A percentile compares a stretch with the other conserved stretches of the same genome.
These are phyloP conservation scores for Gautieria morchelliformis DNA, from an alignment of 768 basidiomycete species.

Conservation along the genomic window DNA sequence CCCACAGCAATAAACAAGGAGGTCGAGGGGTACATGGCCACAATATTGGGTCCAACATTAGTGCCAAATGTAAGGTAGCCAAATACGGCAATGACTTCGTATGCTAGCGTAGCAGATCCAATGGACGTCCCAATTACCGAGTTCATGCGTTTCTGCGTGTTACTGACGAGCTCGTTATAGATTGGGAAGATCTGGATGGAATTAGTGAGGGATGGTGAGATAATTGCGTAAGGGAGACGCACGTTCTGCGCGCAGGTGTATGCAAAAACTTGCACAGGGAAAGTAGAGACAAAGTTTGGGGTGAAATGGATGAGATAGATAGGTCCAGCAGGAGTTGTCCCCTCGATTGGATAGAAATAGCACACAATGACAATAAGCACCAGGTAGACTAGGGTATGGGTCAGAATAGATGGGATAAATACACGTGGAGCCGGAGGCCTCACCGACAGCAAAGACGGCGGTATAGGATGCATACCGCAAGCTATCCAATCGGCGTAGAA, in stretches of 20 bases:
- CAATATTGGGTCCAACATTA: conserved; percentile 84
- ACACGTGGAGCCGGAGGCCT: conserved; percentile 17
- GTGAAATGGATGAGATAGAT: conserved; percentile 66
- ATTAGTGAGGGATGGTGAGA: conserved; percentile 3
- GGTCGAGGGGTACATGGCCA: conserved; percentile 88
- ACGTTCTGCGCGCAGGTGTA: conserved; percentile 94
- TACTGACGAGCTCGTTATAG: conserved; percentile 80
- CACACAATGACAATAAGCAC: conserved; percentile 71
- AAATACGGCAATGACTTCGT: conserved; percentile 81
- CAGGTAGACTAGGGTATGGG: conserved; percentile 48
- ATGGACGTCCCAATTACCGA: conserved; percentile 81
- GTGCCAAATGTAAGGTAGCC: conserved; percentile 93
- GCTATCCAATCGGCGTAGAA: conserved; percentile 75
- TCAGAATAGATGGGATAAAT: conserved; percentile 12
- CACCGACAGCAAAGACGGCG: conserved; percentile 82
- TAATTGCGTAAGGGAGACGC: conserved; percentile 18
- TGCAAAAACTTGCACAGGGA: conserved; percentile 91
- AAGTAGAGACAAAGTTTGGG: conserved; percentile 68
- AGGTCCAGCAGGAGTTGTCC: conserved; percentile 54
- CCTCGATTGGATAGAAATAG: conserved; percentile 67
- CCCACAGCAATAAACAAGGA: conserved; percentile 90
- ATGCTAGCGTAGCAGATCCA: conserved; percentile 71
- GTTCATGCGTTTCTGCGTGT: conserved; percentile 80
- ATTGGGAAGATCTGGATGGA: conserved; percentile 73
- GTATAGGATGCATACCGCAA: conserved; percentile 87